phyloP scores from a whole-genome alignment of 2,329 filamentous ascomycete species.

The Aureobasidium sp. region DNA sequence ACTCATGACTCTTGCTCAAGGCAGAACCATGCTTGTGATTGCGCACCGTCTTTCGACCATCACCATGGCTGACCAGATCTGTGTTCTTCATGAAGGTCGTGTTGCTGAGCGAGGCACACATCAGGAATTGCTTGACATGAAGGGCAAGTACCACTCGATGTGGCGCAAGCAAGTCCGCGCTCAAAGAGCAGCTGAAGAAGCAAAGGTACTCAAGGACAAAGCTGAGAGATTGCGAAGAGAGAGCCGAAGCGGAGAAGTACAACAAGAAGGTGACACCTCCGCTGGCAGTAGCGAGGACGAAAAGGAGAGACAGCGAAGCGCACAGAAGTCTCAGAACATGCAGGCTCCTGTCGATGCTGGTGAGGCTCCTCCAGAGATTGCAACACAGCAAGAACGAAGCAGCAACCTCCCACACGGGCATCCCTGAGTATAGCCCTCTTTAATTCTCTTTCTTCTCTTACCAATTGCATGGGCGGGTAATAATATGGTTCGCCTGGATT shows the following conservation, averaged over 20 bases:
- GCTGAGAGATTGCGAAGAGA: constrained; percentile 42
- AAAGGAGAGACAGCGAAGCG: constrained; percentile 16
- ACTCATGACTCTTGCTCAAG: constrained; percentile 70
- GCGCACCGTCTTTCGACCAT: constrained; percentile 61
- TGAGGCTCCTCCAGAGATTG: constrained; percentile 6
- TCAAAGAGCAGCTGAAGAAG: constrained; percentile 44
- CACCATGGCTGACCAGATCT: constrained; percentile 49
- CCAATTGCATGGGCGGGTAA: background rate
- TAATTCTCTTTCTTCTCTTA: background rate
- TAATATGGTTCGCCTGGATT: background rate
- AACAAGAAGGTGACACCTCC: constrained; percentile 30
- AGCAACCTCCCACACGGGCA: constrained; percentile 21
- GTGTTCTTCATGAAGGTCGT: constrained; percentile 47
- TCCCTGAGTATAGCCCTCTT: background rate
- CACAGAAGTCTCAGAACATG: constrained; percentile 14
- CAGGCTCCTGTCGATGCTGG: constrained; percentile 15
- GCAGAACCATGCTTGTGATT: constrained; percentile 90
- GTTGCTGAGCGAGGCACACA: constrained; percentile 48
- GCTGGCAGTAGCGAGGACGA: constrained; percentile 32
- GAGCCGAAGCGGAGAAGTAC: constrained; percentile 26
- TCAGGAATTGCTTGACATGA: constrained; percentile 41
- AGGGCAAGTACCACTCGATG: constrained; percentile 43
- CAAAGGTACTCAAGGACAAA: constrained; percentile 42
- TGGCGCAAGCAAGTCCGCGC: constrained; percentile 48
- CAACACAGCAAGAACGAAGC: constrained; percentile 12